Conservation (phyloP, 2,329 filamentous ascomycete species). For the Ophiostoma himal-ulmi region DNA sequence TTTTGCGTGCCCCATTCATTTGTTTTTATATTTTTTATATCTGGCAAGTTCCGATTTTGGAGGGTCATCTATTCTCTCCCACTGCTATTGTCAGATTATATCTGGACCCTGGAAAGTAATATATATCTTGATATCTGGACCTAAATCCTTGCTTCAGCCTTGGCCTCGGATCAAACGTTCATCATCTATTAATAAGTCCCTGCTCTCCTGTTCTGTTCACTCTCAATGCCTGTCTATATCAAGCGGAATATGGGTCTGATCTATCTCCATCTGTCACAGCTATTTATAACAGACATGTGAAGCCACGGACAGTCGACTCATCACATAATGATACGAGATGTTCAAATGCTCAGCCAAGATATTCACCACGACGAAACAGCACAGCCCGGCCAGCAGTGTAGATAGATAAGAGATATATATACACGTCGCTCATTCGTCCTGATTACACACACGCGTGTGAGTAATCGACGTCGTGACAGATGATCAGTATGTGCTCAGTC, state of each 20-base stretch:
- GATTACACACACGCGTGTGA: not conserved
- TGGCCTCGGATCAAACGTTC: not conserved
- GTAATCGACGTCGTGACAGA: not conserved
- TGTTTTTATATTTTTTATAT: not conserved
- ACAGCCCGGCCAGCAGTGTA: not conserved
- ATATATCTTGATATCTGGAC: not conserved
- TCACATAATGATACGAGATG: not conserved
- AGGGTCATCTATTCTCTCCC: too few relatives aligned
- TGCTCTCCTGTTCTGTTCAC: not conserved
- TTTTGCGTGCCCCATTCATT: not conserved
- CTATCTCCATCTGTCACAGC: slow-evolving; percentile 1
- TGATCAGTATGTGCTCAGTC: not conserved
- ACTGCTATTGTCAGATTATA: too few relatives aligned
- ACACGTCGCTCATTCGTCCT: not conserved
- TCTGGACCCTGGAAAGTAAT: too few relatives aligned
- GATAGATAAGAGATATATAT: not conserved
- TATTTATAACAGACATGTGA: slow-evolving; percentile 8
- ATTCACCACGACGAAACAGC: slow-evolving; percentile 2
- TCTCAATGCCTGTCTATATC: not conserved
- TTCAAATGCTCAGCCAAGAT: not conserved
- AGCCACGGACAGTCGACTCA: not conserved
- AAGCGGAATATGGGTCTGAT: not conserved
- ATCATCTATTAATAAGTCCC: slow-evolving; percentile 1
- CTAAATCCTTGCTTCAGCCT: not conserved
- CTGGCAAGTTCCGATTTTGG: too few relatives aligned